phyloP scores from a whole-genome alignment of 202 grass and related monocot species.

The Zoysia matrella region DNA sequence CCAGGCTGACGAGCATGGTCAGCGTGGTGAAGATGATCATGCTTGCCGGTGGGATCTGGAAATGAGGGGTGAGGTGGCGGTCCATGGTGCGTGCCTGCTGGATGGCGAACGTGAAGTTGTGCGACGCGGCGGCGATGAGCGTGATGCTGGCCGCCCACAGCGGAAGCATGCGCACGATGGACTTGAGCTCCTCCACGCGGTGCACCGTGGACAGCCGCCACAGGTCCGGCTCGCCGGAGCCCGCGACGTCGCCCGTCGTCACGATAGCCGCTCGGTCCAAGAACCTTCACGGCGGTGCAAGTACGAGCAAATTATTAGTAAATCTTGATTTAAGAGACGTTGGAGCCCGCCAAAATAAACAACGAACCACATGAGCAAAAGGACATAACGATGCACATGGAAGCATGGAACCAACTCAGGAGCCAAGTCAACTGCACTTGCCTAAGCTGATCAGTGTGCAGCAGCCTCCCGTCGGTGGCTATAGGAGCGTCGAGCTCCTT shows the following conservation, averaged over 20 bases:
- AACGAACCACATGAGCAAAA: not conserved
- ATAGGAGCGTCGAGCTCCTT: conserved; percentile 69
- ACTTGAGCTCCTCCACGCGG: conserved; percentile 78
- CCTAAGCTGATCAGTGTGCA: conserved; percentile 70
- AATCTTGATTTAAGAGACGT: no score
- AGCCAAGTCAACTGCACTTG: conserved; percentile 14
- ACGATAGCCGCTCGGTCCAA: conserved; percentile 67
- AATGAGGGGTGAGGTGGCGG: conserved; percentile 58
- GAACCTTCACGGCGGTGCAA: conserved; percentile 25
- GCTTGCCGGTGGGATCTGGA: conserved; percentile 76
- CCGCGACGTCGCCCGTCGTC: conserved; percentile 53
- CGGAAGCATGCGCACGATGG: conserved; percentile 70
- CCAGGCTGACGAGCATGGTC: conserved; percentile 62
- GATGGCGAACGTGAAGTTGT: conserved; percentile 69
- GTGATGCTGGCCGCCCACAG: conserved; percentile 64
- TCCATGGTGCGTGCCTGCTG: conserved; percentile 72
- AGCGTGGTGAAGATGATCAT: conserved; percentile 68
- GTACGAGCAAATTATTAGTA: no score
- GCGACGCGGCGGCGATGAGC: conserved; percentile 61
- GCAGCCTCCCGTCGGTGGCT: conserved; percentile 60
- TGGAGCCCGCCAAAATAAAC: no score
- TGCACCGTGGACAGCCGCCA: conserved; percentile 76
- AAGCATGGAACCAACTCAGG: no score
- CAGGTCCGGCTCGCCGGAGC: conserved; percentile 34
- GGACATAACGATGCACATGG: no score